These are phyloP conservation scores for Mortierella sp. DNA, from an alignment of 371 early-diverging fungal species.

Conservation along the genomic window DNA sequence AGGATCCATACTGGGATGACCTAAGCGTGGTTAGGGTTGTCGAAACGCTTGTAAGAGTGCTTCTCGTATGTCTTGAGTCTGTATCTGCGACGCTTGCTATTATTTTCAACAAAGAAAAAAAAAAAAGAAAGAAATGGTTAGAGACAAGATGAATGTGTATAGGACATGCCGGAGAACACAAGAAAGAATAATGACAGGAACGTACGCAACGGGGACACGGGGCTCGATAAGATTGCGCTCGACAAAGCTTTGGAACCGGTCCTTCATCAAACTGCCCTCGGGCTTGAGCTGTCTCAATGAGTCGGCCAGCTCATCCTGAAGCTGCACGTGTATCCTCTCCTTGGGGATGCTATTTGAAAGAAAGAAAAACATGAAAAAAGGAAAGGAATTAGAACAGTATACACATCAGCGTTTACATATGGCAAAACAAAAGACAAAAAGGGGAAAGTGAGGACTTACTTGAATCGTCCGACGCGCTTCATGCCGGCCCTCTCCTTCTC, in stretches of 20 bases:
- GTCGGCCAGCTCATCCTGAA: conserved; percentile 72
- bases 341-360: conserved; percentile 53
- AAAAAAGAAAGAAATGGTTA: background rate
- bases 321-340: conserved; percentile 67
- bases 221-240: conserved; percentile 92
- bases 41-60: conserved; percentile 64
- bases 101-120: background rate
- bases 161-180: background rate
- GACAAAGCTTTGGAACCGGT: conserved; percentile 86
- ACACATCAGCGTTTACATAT: background rate
- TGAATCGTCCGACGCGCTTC: conserved; percentile 65
- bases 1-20: background rate
- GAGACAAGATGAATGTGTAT: background rate
- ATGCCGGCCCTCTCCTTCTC: conserved; percentile 62
- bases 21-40: conserved; percentile 53
- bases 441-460: conserved; percentile 22
- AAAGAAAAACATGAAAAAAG: background rate
- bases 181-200: background rate
- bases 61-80: conserved; percentile 72
- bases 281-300: conserved; percentile 79
- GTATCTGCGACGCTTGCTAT: conserved; percentile 61
- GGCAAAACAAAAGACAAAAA: background rate
- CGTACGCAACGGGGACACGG: conserved; percentile 68
- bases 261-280: conserved; percentile 88
- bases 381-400: background rate